phyloP scores from a whole-genome alignment of 1,139 yeast species.

The Zygotorulaspora mrakii region DNA sequence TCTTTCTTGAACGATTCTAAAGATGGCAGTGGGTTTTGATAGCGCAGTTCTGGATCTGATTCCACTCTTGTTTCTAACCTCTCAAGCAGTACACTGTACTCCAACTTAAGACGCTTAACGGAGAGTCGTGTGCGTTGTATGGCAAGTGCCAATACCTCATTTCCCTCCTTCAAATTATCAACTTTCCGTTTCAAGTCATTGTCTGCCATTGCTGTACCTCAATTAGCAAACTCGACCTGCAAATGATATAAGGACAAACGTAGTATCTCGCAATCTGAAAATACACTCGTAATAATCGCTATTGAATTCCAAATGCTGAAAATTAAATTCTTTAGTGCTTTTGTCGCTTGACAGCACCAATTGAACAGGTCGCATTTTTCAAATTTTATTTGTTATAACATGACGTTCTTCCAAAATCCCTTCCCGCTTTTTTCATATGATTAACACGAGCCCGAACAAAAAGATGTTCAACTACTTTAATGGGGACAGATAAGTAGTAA shows the following conservation, averaged over 20 bases:
- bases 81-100: conserved; percentile 75
- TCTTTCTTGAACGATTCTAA: conserved; percentile 32
- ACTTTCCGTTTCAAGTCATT: conserved; percentile 70
- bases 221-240: neutral
- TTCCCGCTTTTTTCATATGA: conserved; percentile 2
- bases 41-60: conserved; percentile 31
- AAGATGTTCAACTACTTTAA: neutral
- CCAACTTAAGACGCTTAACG: conserved; percentile 75
- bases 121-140: conserved; percentile 74
- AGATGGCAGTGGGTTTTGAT: conserved; percentile 33
- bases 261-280: no score
- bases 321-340: neutral
- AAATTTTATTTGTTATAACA: neutral
- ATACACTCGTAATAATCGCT: no score
- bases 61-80: conserved; percentile 60
- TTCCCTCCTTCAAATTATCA: conserved; percentile 70
- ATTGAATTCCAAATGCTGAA: neutral
- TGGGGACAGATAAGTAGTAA: no score
- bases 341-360: neutral
- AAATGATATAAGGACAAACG: no score
- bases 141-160: conserved; percentile 74
- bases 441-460: neutral
- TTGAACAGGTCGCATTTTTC: neutral
- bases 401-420: conserved; percentile 1
- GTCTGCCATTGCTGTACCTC: conserved; percentile 19